Evolutionary conservation across 1,284 basidiomycete genomes (phyloP).

Genomic region (Meira miltonrushii): DNA sequence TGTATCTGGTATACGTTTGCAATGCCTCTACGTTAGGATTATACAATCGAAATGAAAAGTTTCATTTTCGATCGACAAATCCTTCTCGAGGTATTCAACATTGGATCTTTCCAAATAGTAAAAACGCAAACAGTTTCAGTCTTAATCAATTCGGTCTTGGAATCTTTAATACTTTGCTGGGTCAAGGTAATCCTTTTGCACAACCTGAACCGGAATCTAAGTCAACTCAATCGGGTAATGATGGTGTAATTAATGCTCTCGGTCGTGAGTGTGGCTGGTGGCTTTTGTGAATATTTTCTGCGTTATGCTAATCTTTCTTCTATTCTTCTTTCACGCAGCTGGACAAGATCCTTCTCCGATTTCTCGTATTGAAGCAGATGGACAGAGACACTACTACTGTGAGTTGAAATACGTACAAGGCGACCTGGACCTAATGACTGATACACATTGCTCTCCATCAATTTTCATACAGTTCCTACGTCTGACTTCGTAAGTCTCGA

Average conservation of each 20-base stretch:
- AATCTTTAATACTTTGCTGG: too few species aligned
- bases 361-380: constrained; percentile 2
- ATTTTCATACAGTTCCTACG: constrained; percentile 4
- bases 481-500: constrained; percentile 1
- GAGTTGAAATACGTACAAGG: background rate
- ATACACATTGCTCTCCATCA: background rate
- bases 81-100: too few species aligned
- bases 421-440: background rate
- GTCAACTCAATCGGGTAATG: background rate
- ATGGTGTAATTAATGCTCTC: constrained; percentile 2
- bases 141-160: too few species aligned
- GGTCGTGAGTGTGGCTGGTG: constrained; percentile 2
- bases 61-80: too few species aligned
- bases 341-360: constrained; percentile 5
- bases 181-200: too few species aligned
- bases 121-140: too few species aligned
- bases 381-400: constrained; percentile 1
- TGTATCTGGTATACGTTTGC: too few species aligned
- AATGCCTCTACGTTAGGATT: too few species aligned
- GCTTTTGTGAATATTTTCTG: background rate
- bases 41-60: too few species aligned
- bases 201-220: too few species aligned
- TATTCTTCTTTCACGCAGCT: background rate
- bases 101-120: too few species aligned
- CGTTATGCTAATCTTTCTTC: background rate